These are phyloP conservation scores for Syzygium grande DNA, from an alignment of 345 rosid species.

Conservation along the genomic window DNA sequence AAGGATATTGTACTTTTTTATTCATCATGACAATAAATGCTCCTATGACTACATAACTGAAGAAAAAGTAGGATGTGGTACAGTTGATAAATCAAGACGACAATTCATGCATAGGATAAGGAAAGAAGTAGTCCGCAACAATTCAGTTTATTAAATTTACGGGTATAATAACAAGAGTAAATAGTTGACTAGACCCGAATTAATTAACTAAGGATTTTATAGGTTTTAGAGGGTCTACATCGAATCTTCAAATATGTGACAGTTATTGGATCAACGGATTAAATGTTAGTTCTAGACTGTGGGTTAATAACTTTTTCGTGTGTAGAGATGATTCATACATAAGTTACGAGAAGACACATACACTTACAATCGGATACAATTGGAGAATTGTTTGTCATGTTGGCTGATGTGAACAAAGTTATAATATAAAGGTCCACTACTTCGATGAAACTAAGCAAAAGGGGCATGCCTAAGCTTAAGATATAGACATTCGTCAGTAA, in stretches of 20 bases:
- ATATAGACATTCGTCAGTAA: no score
- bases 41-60: neutral
- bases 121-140: neutral
- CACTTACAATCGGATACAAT: no score
- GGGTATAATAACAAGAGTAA: neutral
- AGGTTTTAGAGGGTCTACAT: neutral
- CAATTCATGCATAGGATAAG: neutral
- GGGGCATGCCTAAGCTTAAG: no score
- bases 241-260: neutral
- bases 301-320: neutral
- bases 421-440: no score
- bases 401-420: no score
- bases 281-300: no score
- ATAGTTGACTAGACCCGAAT: no score
- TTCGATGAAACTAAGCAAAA: no score
- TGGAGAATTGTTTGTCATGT: neutral
- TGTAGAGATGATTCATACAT: neutral
- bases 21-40: no score
- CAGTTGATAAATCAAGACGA: neutral
- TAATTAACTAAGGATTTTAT: neutral
- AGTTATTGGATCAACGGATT: neutral
- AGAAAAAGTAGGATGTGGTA: neutral
- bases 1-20: neutral
- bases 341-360: no score
- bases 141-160: no score